Base-by-base conservation (phyloP, 2,329 filamentous ascomycete genomes). In the Exophiala oligosperma region DNA sequence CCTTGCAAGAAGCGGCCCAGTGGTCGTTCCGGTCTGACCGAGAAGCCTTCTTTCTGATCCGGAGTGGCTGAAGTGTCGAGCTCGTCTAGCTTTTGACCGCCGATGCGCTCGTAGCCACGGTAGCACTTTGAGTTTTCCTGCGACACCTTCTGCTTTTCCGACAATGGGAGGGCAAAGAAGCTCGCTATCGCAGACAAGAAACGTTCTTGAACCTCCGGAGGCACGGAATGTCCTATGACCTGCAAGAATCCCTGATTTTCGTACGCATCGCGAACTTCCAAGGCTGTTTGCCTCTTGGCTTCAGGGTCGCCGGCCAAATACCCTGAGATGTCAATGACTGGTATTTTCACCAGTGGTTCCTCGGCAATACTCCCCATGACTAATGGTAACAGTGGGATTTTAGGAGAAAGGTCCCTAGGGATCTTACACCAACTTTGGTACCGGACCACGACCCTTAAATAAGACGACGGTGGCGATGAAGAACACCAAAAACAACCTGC, bases 261-360 rank as follows among this genome's bases (percentile, higher is more conserved):
- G 21, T 44, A 55, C 12, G 44, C 44, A n/a, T 49, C 21, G 41
- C 52, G 44, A 29, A 55, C 6, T 17, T 55, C 29, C 28, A 17
- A 17, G 17, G 44, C 52, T 6, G 46, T 23, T 38, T 49, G 37
- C 21, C 32, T 46, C 32, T 40, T 40, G 44, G 43, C 52, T 40
- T 55, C 52, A 21, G 44, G 12, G n/a, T 55, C 32, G 6, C 52
- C 52, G 11, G 32, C 43, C 7, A 55, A 32, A 28, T 49, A 55
- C 1, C 32, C 32, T 4, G 52, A 55, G n/a, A 55, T 55, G 24
- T 55, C 52, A 43, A 54, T 54, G 28, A 69, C 72, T 29, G 71
- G 70, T n/a, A 65, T 72, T 26, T 65, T 62, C 7, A 67, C 69
- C 1, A 68, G 70, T 2, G 9, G 49, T 17, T 12, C n/a, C 7